Conservation (phyloP, 2,329 filamentous ascomycete genomes). For the Cercospora sp. region DNA sequence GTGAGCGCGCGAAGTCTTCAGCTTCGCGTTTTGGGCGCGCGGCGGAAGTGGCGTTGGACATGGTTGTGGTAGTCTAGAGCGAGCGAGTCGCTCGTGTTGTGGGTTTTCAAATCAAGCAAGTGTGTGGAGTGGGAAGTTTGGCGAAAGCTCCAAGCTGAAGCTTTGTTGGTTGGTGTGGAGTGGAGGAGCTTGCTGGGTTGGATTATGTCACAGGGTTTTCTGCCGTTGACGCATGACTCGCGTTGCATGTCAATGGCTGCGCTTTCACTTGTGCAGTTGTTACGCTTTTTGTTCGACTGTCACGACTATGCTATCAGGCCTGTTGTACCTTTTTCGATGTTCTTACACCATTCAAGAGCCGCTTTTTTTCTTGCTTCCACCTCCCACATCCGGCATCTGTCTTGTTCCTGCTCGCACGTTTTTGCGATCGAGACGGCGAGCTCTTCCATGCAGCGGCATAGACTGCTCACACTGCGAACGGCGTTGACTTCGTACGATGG, state of each 20-base stretch:
- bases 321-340: not conserved
- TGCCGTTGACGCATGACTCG: not conserved
- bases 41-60: slow-evolving; percentile 35
- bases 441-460: not conserved
- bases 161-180: not conserved
- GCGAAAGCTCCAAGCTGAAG: not conserved
- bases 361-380: not conserved
- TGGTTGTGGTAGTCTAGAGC: not conserved
- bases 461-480: not conserved
- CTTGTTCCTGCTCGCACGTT: not conserved
- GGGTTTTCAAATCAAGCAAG: not conserved
- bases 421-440: not conserved
- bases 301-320: not conserved
- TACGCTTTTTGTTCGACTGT: not conserved
- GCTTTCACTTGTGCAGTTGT: not conserved
- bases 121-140: not conserved
- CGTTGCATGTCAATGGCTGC: not conserved
- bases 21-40: slow-evolving; percentile 80
- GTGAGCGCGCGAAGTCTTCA: slow-evolving; percentile 75
- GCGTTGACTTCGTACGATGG: not conserved
- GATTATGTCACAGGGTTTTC: not conserved
- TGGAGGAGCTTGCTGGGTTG: not conserved
- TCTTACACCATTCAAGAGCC: not conserved
- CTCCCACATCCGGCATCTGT: not conserved
- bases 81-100: not conserved